phyloP scores from a whole-genome alignment of 2,329 filamentous ascomycete species.

The Colletotrichum lindemuthianum region DNA sequence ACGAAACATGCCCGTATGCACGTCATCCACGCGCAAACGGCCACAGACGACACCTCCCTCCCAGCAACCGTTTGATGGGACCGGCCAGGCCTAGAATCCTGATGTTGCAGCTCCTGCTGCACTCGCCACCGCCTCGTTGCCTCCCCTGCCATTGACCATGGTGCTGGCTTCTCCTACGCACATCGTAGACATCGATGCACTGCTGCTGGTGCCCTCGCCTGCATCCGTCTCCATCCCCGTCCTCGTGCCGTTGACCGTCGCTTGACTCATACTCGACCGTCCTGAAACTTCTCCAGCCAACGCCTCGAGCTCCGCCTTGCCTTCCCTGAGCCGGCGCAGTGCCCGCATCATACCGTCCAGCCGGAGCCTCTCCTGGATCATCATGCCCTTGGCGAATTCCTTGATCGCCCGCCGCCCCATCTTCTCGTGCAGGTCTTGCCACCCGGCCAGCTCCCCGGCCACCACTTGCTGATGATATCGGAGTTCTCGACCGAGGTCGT shows the following conservation, averaged over 20 bases:
- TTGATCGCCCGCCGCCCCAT: constrained; percentile 79
- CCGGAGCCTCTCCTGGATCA: constrained; percentile 82
- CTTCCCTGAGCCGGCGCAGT: constrained; percentile 68
- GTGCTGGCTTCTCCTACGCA: constrained; percentile 7
- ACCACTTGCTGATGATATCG: constrained; percentile 94
- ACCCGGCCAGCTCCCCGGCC: constrained; percentile 88
- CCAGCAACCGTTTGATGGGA: constrained; percentile 4
- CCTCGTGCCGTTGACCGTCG: constrained; percentile 20
- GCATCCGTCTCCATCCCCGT: constrained; percentile 24
- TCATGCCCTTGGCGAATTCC: constrained; percentile 79
- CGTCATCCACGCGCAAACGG: constrained; percentile 11
- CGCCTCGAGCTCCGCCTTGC: constrained; percentile 32
- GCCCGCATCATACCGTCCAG: constrained; percentile 85
- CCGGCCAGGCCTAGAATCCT: constrained; percentile 14
- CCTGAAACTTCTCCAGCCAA: constrained; percentile 28
- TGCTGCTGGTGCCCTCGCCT: constrained; percentile 30
- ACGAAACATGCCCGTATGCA: constrained; percentile 1
- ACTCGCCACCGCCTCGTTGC: constrained; percentile 27
- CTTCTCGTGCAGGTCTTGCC: constrained; percentile 88
- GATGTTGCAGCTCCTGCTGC: neutral
- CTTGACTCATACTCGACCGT: constrained; percentile 31
- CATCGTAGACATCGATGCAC: neutral
- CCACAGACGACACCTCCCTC: neutral
- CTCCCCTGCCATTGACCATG: neutral
- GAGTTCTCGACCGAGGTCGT: constrained; percentile 81